Percentiles rank a stretch among this genome's conserved stretches.
phyloP scores from a whole-genome alignment of 805 yeast species.

The Torulaspora franciscae region DNA sequence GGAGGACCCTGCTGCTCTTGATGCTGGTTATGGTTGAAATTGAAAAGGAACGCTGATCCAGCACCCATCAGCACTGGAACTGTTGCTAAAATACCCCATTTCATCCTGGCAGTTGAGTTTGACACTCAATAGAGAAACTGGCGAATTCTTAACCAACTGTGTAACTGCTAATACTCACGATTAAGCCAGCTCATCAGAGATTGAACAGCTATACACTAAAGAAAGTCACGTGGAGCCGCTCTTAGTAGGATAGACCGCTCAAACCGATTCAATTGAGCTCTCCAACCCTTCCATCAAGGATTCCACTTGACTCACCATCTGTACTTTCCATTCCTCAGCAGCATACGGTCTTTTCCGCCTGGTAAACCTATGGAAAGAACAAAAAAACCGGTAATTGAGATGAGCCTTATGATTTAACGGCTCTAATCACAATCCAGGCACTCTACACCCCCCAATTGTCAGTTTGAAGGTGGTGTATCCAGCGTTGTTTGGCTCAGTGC shows the following conservation, averaged over 20 bases:
- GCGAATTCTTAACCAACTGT: no score
- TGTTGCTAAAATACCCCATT: background rate
- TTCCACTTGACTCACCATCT: background rate
- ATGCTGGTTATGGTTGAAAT: slow-evolving; percentile 35
- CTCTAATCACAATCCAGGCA: no score
- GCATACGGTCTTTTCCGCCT: no score
- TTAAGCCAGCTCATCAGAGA: slow-evolving; percentile 1
- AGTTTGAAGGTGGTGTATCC: no score
- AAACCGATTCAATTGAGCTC: background rate
- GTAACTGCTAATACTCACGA: background rate
- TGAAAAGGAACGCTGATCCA: slow-evolving; percentile 31
- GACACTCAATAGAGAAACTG: background rate
- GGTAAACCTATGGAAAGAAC: no score
- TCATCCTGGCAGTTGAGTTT: background rate
- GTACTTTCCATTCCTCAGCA: no score
- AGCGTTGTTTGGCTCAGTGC: no score
- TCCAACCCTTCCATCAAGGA: background rate
- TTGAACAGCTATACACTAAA: background rate
- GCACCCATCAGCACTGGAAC: background rate
- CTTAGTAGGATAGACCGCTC: background rate
- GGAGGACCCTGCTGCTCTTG: slow-evolving; percentile 36
- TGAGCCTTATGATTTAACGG: no score
- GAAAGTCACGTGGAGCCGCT: slow-evolving; percentile 2
- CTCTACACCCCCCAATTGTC: no score
- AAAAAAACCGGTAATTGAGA: no score